phyloP scores from a whole-genome alignment of 345 rosid genomes.

The Lepidium sativum region DNA sequence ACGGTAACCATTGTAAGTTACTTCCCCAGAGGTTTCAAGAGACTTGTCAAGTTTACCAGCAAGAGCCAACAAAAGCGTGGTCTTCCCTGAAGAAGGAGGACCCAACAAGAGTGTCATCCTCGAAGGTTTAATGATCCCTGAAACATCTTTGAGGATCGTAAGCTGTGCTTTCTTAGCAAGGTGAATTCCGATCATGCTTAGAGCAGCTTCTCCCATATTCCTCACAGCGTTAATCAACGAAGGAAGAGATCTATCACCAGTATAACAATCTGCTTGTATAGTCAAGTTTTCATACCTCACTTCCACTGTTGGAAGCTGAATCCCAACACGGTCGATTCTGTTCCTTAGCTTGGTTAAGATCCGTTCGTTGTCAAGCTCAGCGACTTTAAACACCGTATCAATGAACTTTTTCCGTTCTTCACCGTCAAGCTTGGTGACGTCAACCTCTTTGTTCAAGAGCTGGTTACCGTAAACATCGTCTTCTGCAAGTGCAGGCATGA shows the following conservation, averaged over 20 bases:
- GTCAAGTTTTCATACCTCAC: conserved; percentile 53
- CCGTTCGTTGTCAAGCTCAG: conserved; percentile 80
- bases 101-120: conserved; percentile 74
- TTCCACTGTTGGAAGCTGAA: conserved; percentile 64
- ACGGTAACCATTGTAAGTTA: conserved; percentile 54
- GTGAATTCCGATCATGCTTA: conserved; percentile 45
- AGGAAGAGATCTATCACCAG: conserved; percentile 73
- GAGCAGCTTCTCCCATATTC: conserved; percentile 51
- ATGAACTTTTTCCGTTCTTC: conserved; percentile 64
- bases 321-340: conserved; percentile 76
- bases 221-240: conserved; percentile 50
- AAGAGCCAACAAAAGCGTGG: conserved; percentile 61
- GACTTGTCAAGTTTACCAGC: conserved; percentile 61
- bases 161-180: conserved; percentile 51
- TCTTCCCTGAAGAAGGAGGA: conserved; percentile 89
- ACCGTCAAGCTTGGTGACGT: conserved; percentile 62
- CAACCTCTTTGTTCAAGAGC: conserved; percentile 43
- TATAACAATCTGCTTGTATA: conserved; percentile 53
- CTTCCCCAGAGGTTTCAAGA: conserved; percentile 48
- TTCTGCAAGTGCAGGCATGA: conserved; percentile 47
- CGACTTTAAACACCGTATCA: conserved; percentile 62
- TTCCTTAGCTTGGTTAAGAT: conserved; percentile 64
- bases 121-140: conserved; percentile 61
- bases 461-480: conserved; percentile 30
- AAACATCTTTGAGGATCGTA: conserved; percentile 59